Base-by-base conservation (phyloP, 2,329 filamentous ascomycete species). In the Paecilomyces variotii region DNA sequence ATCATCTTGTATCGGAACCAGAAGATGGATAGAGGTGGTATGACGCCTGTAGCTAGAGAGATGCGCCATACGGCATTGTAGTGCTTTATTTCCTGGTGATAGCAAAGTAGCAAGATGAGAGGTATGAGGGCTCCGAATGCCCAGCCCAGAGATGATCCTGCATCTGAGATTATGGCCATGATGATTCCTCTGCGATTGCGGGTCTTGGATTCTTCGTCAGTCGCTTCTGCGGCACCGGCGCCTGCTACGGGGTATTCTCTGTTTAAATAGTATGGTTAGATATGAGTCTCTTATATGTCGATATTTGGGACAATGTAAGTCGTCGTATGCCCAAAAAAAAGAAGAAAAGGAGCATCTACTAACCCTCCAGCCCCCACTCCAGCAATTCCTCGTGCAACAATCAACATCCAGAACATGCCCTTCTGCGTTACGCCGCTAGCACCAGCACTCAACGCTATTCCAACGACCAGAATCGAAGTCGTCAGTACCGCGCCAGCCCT, bases 201-300 rank as follows among this genome's bases (percentile, higher is more conserved):
- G 55, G 76, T 73, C 12, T 68, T 64, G 6, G 64, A 67, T 54
- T 70, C 74, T 63, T 84, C 81, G 60, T 84, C 81, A 1, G 81
- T 79, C 0, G 82, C 79, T 65, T 85, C 83, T 11, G 78, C 74
- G 0, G 66, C 67, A 55, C 63, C 65, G 1, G 82, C 79, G 50
- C 79, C 79, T 1, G 77, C 79, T 2, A 82, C 80, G 2, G 82
- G 81, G 63, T 84, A 84, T 62, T 84, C 81, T 27, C 69, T 68
- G 28, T 4, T 1, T 6, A 2, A 27, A 28, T 28, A 28, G 34
- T n/a, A 28, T 53, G n/a, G 26, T 32, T 11, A 53, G 35, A 7
- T 5, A 19, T 3, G 4, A 6, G 4, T n/a, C 12, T n/a, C n/a
- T 9, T 4, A n/a, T 32, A 7, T 32, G 7, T 32, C 30, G 19